Conservation (phyloP, 768 basidiomycete genomes). For the Arthromyces matolae region DNA sequence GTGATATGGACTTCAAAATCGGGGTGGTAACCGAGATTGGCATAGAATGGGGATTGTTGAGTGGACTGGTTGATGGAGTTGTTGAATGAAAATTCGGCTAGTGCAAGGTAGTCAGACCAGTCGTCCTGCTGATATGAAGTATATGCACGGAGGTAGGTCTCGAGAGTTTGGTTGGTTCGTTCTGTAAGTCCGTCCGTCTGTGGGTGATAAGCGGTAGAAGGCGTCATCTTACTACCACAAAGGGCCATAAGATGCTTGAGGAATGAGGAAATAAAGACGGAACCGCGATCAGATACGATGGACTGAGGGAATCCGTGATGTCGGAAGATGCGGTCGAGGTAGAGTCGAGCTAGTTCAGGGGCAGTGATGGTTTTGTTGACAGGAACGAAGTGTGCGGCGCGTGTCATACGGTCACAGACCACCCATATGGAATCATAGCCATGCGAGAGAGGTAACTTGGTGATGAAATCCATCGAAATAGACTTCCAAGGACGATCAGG, state of each 20-base stretch:
- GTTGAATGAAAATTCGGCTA: too few relatives aligned
- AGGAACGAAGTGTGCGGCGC: constrained; percentile 40
- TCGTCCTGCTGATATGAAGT: constrained; percentile 41
- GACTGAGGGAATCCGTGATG: too few relatives aligned
- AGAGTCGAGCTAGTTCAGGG: constrained; percentile 30
- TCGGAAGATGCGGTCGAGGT: constrained; percentile 34
- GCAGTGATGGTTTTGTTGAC: constrained; percentile 24
- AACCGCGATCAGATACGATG: too few relatives aligned
- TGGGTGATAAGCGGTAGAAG: constrained; percentile 42
- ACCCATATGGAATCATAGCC: constrained; percentile 34
- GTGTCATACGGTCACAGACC: constrained; percentile 37
- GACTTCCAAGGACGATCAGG: constrained; percentile 32
- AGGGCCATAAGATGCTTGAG: constrained; percentile 16
- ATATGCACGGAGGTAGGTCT: too few relatives aligned
- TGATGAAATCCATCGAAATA: constrained; percentile 41
- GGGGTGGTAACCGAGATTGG: constrained; percentile 20
- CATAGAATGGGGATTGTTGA: constrained; percentile 32
- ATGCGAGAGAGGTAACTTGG: constrained; percentile 34
- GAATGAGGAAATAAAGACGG: constrained; percentile 31
- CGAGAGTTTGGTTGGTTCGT: too few relatives aligned
- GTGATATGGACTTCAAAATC: constrained; percentile 5
- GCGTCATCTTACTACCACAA: constrained; percentile 8
- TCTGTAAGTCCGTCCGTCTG: constrained; percentile 11
- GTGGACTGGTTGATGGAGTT: constrained; percentile 29
- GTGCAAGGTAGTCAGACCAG: constrained; percentile 8